phyloP scores from a whole-genome alignment of 169 alveolate species.

The Eimeria sp. region DNA sequence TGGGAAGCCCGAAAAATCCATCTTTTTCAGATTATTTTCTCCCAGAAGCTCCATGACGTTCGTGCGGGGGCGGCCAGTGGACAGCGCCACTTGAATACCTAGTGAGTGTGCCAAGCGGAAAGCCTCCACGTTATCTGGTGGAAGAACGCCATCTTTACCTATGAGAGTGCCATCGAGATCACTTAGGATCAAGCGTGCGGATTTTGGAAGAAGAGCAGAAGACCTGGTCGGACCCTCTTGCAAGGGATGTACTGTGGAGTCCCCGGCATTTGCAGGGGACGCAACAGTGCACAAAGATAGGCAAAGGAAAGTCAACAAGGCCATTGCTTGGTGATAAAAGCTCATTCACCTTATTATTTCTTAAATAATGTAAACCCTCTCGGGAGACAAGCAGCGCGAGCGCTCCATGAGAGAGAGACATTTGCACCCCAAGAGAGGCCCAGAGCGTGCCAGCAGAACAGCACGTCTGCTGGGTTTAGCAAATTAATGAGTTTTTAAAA shows the following conservation, averaged over 20 bases:
- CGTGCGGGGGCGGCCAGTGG: constrained; percentile 38
- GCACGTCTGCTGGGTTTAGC: not conserved
- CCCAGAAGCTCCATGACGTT: not conserved
- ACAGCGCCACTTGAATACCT: constrained; percentile 14
- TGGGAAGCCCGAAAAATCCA: constrained; percentile 6
- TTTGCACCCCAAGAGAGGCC: not conserved
- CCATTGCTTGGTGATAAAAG: not conserved
- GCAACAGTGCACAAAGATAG: not conserved
- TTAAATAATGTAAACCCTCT: not conserved
- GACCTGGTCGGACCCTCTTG: not conserved
- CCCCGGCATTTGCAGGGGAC: not conserved
- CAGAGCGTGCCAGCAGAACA: not conserved
- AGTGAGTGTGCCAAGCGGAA: not conserved
- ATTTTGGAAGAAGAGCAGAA: not conserved
- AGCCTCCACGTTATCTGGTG: not conserved
- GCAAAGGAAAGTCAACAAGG: not conserved
- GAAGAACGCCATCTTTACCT: not conserved
- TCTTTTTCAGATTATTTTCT: not conserved
- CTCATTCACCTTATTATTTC: not conserved
- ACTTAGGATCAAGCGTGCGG: not conserved
- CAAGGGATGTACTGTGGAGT: not conserved
- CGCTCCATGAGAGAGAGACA: not conserved
- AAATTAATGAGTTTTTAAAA: not conserved
- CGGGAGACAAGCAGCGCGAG: not conserved
- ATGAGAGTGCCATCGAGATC: constrained; percentile 48